Conservation (phyloP, 2,329 filamentous ascomycete genomes). For the Niveomyces coronatus region DNA sequence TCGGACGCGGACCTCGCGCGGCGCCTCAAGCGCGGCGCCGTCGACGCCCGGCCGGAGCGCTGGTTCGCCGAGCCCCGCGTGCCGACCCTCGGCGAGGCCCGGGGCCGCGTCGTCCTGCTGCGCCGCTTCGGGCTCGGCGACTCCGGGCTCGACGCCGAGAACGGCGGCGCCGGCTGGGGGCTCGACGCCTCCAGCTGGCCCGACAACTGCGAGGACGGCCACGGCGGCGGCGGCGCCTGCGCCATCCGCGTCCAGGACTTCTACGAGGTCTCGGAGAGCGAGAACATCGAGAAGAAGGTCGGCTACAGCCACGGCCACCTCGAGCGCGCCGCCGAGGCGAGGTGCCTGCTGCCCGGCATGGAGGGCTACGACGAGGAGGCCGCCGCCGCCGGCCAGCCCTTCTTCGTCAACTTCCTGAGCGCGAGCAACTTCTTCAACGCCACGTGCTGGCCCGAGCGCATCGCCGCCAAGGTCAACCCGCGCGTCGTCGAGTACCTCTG, state of each 20-base stretch:
- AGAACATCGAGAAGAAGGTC: slow-evolving; percentile 75
- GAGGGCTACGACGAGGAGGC: slow-evolving; percentile 17
- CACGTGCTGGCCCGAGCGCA: slow-evolving; percentile 85
- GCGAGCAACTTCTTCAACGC: slow-evolving; percentile 92
- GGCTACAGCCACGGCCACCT: slow-evolving; percentile 63
- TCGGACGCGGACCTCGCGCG: slow-evolving; percentile 70
- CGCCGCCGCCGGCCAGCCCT: slow-evolving; percentile 35
- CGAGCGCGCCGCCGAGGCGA: slow-evolving; percentile 52
- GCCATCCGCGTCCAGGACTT: slow-evolving; percentile 81
- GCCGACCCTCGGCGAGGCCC: slow-evolving; percentile 66
- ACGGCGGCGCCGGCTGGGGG: slow-evolving; percentile 42
- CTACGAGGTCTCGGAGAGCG: slow-evolving; percentile 71
- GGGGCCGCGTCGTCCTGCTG: slow-evolving; percentile 75
- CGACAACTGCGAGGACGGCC: slow-evolving; percentile 75
- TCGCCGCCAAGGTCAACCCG: slow-evolving; percentile 81
- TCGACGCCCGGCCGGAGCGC: slow-evolving; percentile 39
- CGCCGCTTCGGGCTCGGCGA: slow-evolving; percentile 67
- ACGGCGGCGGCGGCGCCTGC: slow-evolving; percentile 59
- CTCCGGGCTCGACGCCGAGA: slow-evolving; percentile 35
- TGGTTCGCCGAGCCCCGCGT: slow-evolving; percentile 76
- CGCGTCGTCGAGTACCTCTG: slow-evolving; percentile 56
- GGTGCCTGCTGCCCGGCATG: slow-evolving; percentile 33
- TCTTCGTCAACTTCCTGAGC: slow-evolving; percentile 85
- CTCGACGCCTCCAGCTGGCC: slow-evolving; percentile 64
- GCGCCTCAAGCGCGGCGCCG: slow-evolving; percentile 65